Evolutionary conservation across 768 basidiomycete species (phyloP).

Genomic region (Boletus barrowsii): DNA sequence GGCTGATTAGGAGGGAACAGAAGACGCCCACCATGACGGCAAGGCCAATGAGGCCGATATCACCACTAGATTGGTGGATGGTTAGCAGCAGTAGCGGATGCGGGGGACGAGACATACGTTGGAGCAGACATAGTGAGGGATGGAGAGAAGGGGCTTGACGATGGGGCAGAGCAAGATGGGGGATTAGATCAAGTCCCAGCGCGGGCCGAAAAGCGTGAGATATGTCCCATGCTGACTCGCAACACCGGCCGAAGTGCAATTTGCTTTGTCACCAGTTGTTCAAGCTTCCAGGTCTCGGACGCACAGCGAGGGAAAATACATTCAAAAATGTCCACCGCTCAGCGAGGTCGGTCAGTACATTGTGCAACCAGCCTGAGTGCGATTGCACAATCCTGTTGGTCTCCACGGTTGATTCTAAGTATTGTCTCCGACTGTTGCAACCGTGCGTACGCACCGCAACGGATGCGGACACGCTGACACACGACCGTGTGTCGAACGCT

Average conservation of each 20-base stretch:
- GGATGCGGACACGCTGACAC: neutral
- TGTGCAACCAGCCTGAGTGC: neutral
- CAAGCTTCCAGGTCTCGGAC: neutral
- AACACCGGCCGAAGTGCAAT: too few species aligned
- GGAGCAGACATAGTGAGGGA: constrained; percentile 41
- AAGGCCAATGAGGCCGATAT: constrained; percentile 97
- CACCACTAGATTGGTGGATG: constrained; percentile 57
- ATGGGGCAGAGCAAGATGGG: constrained; percentile 27
- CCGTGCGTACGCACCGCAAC: neutral
- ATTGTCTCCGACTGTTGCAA: constrained; percentile 13
- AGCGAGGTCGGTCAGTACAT: neutral
- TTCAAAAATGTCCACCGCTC: neutral
- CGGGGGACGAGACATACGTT: constrained; percentile 42
- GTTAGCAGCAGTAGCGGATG: constrained; percentile 12
- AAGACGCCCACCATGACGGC: constrained; percentile 85
- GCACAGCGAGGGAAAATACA: constrained; percentile 9
- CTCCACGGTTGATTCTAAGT: neutral
- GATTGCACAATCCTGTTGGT: neutral
- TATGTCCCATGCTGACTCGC: neutral
- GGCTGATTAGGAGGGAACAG: constrained; percentile 9
- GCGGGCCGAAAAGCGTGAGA: constrained; percentile 16
- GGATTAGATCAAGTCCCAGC: constrained; percentile 24
- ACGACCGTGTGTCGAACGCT: neutral
- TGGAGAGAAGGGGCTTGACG: constrained; percentile 28
- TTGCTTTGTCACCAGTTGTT: neutral